Evolutionary conservation across 2,329 filamentous ascomycete genomes (phyloP), one percentile per base, ranked within the genome.

Genomic region (Microdochium trichocladiopsis): DNA sequence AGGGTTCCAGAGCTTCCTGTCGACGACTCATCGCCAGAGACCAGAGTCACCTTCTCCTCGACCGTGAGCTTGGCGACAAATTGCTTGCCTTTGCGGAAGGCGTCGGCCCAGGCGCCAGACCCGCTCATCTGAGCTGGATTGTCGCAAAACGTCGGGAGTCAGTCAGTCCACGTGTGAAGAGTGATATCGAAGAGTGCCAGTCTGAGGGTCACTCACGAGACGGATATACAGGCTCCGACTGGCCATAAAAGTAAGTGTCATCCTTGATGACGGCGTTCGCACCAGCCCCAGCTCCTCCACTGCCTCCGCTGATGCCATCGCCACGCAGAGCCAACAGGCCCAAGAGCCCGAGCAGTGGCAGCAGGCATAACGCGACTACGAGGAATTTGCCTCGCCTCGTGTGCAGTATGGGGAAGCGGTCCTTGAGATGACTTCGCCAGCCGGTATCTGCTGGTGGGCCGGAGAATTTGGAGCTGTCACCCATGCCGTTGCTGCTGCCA

Each of bases 11-110:
- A 59, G 9, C 58, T 61, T 16, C 63, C 63, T 1, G 62, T 75
- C n/a, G 70, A 69, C 2, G 66, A 82, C 58, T 79, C 76, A 48
- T 84, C 78, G 56, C 89, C 89, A 1, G 86, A 87, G 1, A 88
- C 92, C 53, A 94, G 68, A 60, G 84, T 58, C 23, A 74, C 83
- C 70, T 93, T 94, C 67, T 95, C 89, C 18, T 83, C 75, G 48
- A 92, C 70, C 1, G 87, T 92, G 72, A 94, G 77, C 60, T 86
- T 77, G 14, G 75, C 77, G 12, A 95, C 88, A 58, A 94, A 82
- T 1, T 75, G 75, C 53, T 77, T 75, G 0, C 90, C 89, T 63
- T 85, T 88, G 21, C 71, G 66, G 59, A 87, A 85, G 4, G 88
- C 83, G 16, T 77, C 74, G 2, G 74, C 74, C 90, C 90, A 94